A percentile compares a stretch with the other conserved stretches of the same genome.
Evolutionary conservation across 805 yeast genomes (phyloP).

Genomic region (Starmerella roubikii): DNA sequence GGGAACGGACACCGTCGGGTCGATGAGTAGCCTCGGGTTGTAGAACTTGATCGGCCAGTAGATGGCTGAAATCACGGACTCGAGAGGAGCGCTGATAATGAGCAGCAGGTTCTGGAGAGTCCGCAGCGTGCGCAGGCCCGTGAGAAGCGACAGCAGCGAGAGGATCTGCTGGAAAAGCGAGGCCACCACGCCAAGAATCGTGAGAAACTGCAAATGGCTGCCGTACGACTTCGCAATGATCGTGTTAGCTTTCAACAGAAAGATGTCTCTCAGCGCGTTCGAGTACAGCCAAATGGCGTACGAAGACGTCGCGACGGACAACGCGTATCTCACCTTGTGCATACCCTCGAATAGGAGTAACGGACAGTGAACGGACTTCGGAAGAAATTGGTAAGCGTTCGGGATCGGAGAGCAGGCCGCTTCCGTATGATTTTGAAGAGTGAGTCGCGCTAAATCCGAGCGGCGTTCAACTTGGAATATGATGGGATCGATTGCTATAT

Average conservation of each 20-base stretch:
- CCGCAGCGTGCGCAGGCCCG: constrained; percentile 19
- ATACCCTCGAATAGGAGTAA: no score
- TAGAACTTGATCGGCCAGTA: constrained; percentile 25
- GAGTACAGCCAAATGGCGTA: constrained; percentile 16
- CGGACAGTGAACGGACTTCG: no score
- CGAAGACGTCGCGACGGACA: constrained; percentile 8
- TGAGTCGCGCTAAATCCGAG: no score
- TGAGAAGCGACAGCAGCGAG: constrained; percentile 23
- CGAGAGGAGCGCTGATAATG: constrained; percentile 25
- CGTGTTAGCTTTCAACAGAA: constrained; percentile 10
- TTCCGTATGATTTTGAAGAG: no score
- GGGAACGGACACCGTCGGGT: constrained; percentile 18
- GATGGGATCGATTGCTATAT: no score
- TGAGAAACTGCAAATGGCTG: constrained; percentile 29
- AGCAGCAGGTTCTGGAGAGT: constrained; percentile 18
- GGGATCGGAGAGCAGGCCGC: no score
- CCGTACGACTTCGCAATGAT: constrained; percentile 20
- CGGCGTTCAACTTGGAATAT: no score
- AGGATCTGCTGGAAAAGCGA: constrained; percentile 17
- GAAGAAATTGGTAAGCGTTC: no score
- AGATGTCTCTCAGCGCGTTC: constrained; percentile 13
- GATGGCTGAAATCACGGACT: constrained; percentile 22
- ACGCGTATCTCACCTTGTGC: constrained; percentile 3
- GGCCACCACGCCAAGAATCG: constrained; percentile 22
- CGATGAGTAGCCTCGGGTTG: constrained; percentile 22